These are phyloP conservation scores for Pichia sp. DNA, from an alignment of 1,139 yeast species.

Conservation along the genomic window DNA sequence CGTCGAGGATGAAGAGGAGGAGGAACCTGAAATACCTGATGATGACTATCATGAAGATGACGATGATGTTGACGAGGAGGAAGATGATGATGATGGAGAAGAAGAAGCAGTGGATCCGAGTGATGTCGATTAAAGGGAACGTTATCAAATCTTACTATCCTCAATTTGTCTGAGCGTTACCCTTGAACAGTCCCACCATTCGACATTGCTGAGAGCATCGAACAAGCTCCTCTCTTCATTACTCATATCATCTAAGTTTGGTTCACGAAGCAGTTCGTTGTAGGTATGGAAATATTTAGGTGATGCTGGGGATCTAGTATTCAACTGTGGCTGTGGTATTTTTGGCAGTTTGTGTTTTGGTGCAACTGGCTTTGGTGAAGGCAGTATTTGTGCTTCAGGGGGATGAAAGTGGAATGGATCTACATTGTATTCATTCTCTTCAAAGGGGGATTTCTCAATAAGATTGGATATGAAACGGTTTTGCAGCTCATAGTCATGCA, in stretches of 20 bases:
- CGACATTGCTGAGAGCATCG: constrained; percentile 12
- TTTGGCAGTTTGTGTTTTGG: neutral
- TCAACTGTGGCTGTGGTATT: neutral
- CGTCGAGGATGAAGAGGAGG: constrained; percentile 5
- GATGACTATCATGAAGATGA: constrained; percentile 3
- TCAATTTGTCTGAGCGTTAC: constrained; percentile 6
- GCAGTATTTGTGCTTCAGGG: too few relatives aligned
- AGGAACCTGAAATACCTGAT: constrained; percentile 1
- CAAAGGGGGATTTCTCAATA: too few relatives aligned
- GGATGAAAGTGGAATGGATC: too few relatives aligned
- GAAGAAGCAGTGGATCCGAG: constrained; percentile 8
- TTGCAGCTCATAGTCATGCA: too few relatives aligned
- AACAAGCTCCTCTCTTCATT: constrained; percentile 12
- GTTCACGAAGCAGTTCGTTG: neutral
- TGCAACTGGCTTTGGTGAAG: neutral
- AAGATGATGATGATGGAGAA: constrained; percentile 10
- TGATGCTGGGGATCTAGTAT: neutral
- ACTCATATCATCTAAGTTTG: constrained; percentile 1
- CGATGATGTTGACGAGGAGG: constrained; percentile 9
- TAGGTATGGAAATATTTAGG: neutral
- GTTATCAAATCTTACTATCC: neutral
- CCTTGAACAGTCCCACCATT: constrained; percentile 11
- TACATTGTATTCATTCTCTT: too few relatives aligned
- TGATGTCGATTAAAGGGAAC: neutral
- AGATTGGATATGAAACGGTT: too few relatives aligned